These are phyloP conservation scores for Epichloe baconii DNA, from an alignment of 2,329 filamentous ascomycete genomes.

Conservation along the genomic window DNA sequence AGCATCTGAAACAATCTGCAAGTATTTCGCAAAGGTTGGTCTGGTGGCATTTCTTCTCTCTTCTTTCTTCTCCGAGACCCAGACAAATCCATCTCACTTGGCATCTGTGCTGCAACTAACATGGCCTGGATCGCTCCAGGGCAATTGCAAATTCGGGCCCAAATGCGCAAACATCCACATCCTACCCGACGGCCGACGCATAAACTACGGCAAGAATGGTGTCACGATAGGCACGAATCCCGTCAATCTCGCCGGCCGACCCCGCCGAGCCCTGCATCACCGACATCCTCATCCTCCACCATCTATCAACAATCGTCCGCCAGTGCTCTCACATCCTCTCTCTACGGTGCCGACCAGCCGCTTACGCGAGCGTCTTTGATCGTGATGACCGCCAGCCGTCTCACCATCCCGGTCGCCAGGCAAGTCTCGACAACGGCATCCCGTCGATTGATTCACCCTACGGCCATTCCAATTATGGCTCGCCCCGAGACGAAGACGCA, in stretches of 20 bases:
- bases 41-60: not conserved
- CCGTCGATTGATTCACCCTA: constrained; percentile 47
- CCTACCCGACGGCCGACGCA: constrained; percentile 80
- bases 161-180: constrained; percentile 97
- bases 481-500: constrained; percentile 57
- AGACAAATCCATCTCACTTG: no score
- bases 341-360: constrained; percentile 31
- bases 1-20: constrained; percentile 81
- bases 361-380: constrained; percentile 25
- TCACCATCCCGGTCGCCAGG: constrained; percentile 33
- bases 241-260: constrained; percentile 52
- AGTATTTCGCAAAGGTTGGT: constrained; percentile 93
- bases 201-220: constrained; percentile 65
- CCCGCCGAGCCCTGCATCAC: constrained; percentile 34
- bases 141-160: constrained; percentile 96
- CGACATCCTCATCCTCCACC: constrained; percentile 22
- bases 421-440: constrained; percentile 41
- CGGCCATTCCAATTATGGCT: constrained; percentile 60
- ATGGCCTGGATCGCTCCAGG: constrained; percentile 35
- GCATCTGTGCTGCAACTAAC: not conserved
- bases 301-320: constrained; percentile 45
- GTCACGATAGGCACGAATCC: constrained; percentile 48
- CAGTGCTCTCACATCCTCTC: constrained; percentile 50
- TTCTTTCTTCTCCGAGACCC: not conserved
- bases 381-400: constrained; percentile 23